Evolutionary conservation across 2,329 filamentous ascomycete species (phyloP).

Genomic region (Aspergillus transmontanensis): DNA sequence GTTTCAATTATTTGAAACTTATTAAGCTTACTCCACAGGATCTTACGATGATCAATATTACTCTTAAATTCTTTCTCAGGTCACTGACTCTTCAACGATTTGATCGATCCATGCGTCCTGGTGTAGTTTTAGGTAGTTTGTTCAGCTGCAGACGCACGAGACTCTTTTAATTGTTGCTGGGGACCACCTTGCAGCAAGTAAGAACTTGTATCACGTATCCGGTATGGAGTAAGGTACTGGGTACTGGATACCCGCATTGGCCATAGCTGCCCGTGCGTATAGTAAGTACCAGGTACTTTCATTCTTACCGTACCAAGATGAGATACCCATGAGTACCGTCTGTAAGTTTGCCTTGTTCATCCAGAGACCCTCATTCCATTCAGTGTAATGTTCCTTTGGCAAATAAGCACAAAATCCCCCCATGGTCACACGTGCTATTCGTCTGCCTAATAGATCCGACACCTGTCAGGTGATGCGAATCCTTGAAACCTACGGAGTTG

Average conservation of each 20-base stretch:
- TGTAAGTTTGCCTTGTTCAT: not conserved
- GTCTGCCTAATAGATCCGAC: not conserved
- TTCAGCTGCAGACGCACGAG: slow-evolving; percentile 2
- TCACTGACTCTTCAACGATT: not conserved
- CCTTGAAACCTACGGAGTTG: not conserved
- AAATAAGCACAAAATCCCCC: not conserved
- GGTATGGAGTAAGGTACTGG: slow-evolving; percentile 4
- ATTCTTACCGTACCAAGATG: not conserved
- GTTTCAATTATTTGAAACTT: not conserved
- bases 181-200: not conserved
- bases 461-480: not conserved
- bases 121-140: slow-evolving; percentile 1
- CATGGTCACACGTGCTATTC: not conserved
- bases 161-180: not conserved
- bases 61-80: not conserved
- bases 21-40: not conserved
- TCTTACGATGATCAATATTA: not conserved
- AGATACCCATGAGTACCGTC: not conserved
- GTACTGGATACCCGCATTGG: slow-evolving; percentile 21
- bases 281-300: slow-evolving; percentile 16
- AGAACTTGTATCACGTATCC: slow-evolving; percentile 14
- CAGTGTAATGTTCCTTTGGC: not conserved
- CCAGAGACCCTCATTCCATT: too few species aligned
- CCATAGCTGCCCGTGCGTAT: slow-evolving; percentile 17
- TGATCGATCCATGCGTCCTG: not conserved